Evolutionary conservation across 495 filamentous ascomycete genomes (phyloP).

Genomic region (Neurospora sp.): DNA sequence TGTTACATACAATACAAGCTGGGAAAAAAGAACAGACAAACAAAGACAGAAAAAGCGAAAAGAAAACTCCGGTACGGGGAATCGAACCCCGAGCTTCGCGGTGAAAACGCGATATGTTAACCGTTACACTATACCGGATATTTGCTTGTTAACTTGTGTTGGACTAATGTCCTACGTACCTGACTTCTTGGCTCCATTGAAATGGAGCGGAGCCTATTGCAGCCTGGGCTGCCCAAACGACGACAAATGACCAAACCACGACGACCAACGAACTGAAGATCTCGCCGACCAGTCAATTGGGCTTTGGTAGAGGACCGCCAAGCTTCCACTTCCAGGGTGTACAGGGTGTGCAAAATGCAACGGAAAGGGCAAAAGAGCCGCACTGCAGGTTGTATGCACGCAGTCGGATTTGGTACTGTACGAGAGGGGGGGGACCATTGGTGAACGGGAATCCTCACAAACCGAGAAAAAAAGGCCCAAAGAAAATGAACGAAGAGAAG

Average conservation of each 20-base stretch:
- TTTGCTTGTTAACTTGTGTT: neutral
- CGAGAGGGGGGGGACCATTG: neutral
- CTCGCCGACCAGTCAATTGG: neutral
- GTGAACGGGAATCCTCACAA: neutral
- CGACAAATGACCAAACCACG: neutral
- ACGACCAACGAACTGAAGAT: neutral
- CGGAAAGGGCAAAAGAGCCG: neutral
- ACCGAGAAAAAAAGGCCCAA: neutral
- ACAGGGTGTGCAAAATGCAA: no score
- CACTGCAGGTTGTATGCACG: neutral
- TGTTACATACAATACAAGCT: no score
- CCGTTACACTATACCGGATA: neutral
- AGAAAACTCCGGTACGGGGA: constrained; percentile 27
- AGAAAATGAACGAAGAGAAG: neutral
- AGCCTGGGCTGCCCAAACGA: neutral
- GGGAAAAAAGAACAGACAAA: no score
- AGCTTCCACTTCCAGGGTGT: no score
- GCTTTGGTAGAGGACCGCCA: neutral
- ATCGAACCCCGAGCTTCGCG: constrained; percentile 33
- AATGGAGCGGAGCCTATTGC: neutral
- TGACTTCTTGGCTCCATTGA: no score
- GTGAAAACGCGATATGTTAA: constrained; percentile 29
- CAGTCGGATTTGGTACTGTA: neutral
- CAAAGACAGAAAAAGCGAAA: no score
- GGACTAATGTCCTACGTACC: neutral